Evolutionary conservation across 2,329 filamentous ascomycete species (phyloP), one percentile per base, ranked within the genome.

Genomic region (Colletotrichum sp.): DNA sequence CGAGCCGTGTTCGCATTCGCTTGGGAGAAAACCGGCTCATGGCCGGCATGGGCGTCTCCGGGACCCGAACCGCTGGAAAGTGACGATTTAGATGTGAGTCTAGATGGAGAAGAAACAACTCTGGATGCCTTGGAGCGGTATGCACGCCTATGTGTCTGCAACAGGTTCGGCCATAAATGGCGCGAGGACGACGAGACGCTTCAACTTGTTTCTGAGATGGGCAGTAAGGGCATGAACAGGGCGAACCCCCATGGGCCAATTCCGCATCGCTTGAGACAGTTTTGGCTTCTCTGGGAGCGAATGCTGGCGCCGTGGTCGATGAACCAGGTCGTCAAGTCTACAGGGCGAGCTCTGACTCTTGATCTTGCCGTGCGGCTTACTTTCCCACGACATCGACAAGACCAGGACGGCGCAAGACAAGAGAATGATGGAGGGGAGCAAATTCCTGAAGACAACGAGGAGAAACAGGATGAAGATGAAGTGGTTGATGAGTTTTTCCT

Each of bases 211-310:
- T 34, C 26, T 14, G 69, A 34, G 7, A 26, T 72, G 39, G 60
- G 55, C 6, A 26, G 32, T 16, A 26, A n/a, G 21, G n/a, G 63
- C 2, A 48, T 39, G 21, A 67, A 72, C 6, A 57, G 69, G n/a
- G 61, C 69, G 21, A 72, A 68, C 60, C 69, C 69, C 3, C 69
- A 72, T 7, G 69, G 69, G 18, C 69, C 69, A 10, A 28, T 72
- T 13, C 43, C 69, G 32, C 7, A 26, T 10, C 69, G 69, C 14
- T 18, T 72, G 32, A 14, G 18, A 10, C 18, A 36, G 24, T 30
- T 39, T n/a, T 72, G 69, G 69, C 13, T 34, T 3, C 43, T 72
- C 24, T 72, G 69, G 69, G 61, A 72, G 39, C 61, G 69, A 7
- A 72, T 72, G 69, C 3, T 72, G 24, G 60, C 60, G 14, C 61